Evolutionary conservation across 73 alveolate species (phyloP).

Genomic region (Paramecium pentaurelia): DNA sequence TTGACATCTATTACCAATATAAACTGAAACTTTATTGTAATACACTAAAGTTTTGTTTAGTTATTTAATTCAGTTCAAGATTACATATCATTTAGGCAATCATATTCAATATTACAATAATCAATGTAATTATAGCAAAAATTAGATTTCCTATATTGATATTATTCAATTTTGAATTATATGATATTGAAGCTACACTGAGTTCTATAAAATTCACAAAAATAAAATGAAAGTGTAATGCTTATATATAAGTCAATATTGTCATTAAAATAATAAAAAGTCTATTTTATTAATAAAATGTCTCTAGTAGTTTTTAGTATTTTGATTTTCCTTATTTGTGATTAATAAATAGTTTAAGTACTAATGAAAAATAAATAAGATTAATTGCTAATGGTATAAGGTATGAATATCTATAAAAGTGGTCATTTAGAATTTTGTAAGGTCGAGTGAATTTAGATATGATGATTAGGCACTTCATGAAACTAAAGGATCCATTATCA

Average conservation of each 20-base stretch:
- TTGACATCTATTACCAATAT: not conserved
- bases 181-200: not conserved
- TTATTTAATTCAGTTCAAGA: not conserved
- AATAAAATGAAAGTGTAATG: not conserved
- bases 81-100: not conserved
- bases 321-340: not conserved
- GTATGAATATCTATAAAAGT: not conserved
- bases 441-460: not conserved
- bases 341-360: not conserved
- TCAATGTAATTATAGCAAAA: not conserved
- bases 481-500: not conserved
- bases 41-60: not conserved
- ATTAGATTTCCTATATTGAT: not conserved
- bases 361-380: not conserved
- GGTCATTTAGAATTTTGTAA: not conserved
- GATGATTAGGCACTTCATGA: not conserved
- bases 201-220: not conserved
- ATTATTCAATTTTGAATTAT: not conserved
- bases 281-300: not conserved
- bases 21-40: not conserved
- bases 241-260: not conserved
- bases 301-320: not conserved
- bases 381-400: not conserved
- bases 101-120: not conserved
- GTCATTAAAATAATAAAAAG: not conserved